phyloP scores from a whole-genome alignment of 2,329 filamentous ascomycete species.

The Aspergillus sp. region DNA sequence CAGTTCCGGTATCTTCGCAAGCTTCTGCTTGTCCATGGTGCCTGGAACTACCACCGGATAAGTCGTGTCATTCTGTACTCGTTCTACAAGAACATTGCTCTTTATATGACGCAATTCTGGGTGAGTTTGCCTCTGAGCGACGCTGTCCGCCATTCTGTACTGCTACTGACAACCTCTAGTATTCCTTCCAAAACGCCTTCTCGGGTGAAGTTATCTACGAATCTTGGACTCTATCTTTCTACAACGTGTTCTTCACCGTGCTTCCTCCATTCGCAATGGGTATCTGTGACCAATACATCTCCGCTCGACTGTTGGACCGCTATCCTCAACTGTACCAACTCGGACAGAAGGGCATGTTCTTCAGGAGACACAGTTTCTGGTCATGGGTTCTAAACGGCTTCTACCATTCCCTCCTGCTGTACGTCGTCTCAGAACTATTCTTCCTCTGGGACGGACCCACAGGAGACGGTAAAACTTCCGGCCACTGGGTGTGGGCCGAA shows the following conservation, averaged over 20 bases:
- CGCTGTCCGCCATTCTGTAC: not conserved
- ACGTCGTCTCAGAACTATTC: constrained; percentile 78
- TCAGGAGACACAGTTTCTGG: constrained; percentile 87
- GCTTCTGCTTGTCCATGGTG: constrained; percentile 88
- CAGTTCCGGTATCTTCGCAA: constrained; percentile 96
- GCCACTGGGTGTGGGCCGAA: constrained; percentile 98
- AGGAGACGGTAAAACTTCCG: constrained; percentile 75
- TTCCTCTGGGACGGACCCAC: constrained; percentile 79
- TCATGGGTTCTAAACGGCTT: constrained; percentile 93
- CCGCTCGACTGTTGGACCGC: constrained; percentile 85
- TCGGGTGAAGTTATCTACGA: constrained; percentile 98
- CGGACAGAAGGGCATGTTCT: constrained; percentile 90
- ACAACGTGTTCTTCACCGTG: constrained; percentile 97
- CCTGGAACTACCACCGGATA: constrained; percentile 96
- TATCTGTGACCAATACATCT: constrained; percentile 97
- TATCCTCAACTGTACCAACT: constrained; percentile 95
- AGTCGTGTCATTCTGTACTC: constrained; percentile 97
- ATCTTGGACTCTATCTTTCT: constrained; percentile 98
- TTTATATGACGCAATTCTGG: constrained; percentile 99
- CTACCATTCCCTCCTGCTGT: constrained; percentile 93
- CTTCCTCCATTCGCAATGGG: constrained; percentile 91
- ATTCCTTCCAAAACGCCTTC: constrained; percentile 97
- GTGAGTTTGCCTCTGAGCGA: constrained; percentile 52
- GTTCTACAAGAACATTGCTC: constrained; percentile 98
- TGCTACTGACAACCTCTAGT: constrained; percentile 56